These are phyloP conservation scores for Penicillium sp. DNA, from an alignment of 2,329 filamentous ascomycete genomes.

Conservation along the genomic window DNA sequence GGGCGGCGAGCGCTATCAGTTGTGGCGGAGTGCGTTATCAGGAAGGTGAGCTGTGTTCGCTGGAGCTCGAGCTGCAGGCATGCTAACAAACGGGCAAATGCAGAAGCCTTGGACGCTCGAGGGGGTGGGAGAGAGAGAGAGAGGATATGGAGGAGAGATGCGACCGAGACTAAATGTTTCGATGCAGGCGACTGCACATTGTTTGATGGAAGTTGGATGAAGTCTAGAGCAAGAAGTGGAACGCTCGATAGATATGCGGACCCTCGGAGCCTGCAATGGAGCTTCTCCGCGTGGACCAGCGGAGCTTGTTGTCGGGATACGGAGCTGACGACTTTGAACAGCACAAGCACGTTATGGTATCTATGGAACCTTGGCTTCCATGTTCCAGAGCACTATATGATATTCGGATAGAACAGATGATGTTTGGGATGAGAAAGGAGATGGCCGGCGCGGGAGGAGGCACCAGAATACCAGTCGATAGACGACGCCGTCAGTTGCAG, in stretches of 20 bases:
- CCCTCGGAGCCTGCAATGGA: slow-evolving; percentile 23
- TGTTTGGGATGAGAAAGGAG: neutral
- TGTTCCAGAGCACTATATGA: slow-evolving; percentile 3
- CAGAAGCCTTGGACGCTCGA: slow-evolving; percentile 3
- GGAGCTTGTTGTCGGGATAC: slow-evolving; percentile 12
- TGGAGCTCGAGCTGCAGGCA: slow-evolving; percentile 29
- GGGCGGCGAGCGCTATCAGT: slow-evolving; percentile 14
- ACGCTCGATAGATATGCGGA: slow-evolving; percentile 17
- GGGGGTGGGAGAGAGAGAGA: slow-evolving; percentile 5
- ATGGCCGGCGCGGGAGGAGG: slow-evolving; percentile 1
- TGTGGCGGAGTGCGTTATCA: slow-evolving; percentile 25
- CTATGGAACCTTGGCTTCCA: slow-evolving; percentile 18
- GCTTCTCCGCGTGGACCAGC: slow-evolving; percentile 36
- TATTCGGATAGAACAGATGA: neutral
- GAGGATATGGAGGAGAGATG: slow-evolving; percentile 3
- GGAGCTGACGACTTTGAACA: slow-evolving; percentile 13
- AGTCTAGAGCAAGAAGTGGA: slow-evolving; percentile 2
- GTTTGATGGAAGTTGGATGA: slow-evolving; percentile 19
- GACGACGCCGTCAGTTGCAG: slow-evolving; percentile 7
- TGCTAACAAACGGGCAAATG: slow-evolving; percentile 30
- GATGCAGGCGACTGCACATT: slow-evolving; percentile 18
- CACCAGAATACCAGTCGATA: slow-evolving; percentile 9
- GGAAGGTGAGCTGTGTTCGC: slow-evolving; percentile 27
- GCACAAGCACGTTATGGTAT: slow-evolving; percentile 24
- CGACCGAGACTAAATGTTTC: slow-evolving; percentile 7